These are phyloP conservation scores for Scenedesmus sp. DNA, from an alignment of 163 green algal species.

Conservation along the genomic window DNA sequence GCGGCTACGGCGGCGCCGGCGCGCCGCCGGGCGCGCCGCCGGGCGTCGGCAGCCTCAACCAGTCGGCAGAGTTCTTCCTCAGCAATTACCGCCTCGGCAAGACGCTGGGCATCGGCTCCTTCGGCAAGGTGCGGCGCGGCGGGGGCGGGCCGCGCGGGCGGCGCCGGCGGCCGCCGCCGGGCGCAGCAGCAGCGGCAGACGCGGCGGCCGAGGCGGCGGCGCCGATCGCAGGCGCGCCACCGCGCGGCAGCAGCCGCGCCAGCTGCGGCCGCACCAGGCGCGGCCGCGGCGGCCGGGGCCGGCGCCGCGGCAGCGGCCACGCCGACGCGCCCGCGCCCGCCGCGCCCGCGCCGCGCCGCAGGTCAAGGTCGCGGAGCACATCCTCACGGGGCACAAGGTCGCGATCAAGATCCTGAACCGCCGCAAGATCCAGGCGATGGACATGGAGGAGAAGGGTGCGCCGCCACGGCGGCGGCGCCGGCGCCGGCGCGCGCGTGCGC, in stretches of 20 bases:
- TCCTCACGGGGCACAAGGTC: slow-evolving; percentile 94
- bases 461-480: too few species aligned
- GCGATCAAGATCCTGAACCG: slow-evolving; percentile 99
- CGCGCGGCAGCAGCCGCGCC: neutral
- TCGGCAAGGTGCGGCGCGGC: slow-evolving; percentile 89
- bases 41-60: slow-evolving; percentile 39
- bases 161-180: too few species aligned
- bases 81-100: slow-evolving; percentile 95
- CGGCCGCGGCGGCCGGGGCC: neutral
- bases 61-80: slow-evolving; percentile 70
- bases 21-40: neutral
- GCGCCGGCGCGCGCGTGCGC: too few species aligned
- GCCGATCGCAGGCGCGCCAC: neutral
- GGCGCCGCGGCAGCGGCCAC: neutral
- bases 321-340: too few species aligned
- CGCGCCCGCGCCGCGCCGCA: slow-evolving; percentile 33
- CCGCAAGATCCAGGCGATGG: slow-evolving; percentile 98
- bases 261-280: neutral
- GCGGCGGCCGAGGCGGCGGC: neutral
- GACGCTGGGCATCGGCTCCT: slow-evolving; percentile 98
- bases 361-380: slow-evolving; percentile 97
- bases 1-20: neutral
- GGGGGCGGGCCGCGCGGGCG: neutral
- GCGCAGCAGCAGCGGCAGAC: neutral
- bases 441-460: slow-evolving; percentile 99